Conservation (phyloP, 2,329 filamentous ascomycete genomes). For the Mycogone perniciosa region DNA sequence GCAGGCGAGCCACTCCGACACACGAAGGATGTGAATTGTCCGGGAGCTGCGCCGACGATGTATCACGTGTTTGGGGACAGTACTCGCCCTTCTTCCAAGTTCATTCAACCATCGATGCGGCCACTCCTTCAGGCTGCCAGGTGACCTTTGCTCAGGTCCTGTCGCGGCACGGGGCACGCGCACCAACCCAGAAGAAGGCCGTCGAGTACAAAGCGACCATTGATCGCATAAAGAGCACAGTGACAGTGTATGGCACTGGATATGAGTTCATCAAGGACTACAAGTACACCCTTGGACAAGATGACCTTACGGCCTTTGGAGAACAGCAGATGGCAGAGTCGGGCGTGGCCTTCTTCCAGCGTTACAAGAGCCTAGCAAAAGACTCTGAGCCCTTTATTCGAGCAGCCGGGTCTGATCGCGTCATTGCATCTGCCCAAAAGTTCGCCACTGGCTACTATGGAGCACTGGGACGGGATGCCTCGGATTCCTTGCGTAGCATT, state of each 20-base stretch:
- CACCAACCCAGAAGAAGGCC: conserved; percentile 67
- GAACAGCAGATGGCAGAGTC: conserved; percentile 65
- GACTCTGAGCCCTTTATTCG: conserved; percentile 62
- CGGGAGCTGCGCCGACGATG: conserved; percentile 46
- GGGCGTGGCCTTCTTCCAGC: conserved; percentile 66
- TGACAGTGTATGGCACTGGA: conserved; percentile 51
- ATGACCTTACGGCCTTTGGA: conserved; percentile 63
- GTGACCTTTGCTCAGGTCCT: conserved; percentile 76
- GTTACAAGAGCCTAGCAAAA: conserved; percentile 59
- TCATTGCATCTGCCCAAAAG: conserved; percentile 66
- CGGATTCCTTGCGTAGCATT: conserved; percentile 48
- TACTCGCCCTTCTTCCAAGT: conserved; percentile 82
- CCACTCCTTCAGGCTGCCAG: conserved; percentile 60
- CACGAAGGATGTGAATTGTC: conserved; percentile 19
- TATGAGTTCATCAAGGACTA: conserved; percentile 69
- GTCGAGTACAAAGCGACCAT: conserved; percentile 57
- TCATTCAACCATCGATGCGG: conserved; percentile 55
- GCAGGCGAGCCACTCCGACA: background rate
- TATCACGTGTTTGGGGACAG: conserved; percentile 73
- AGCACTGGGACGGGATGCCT: conserved; percentile 29
- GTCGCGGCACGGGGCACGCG: conserved; percentile 77
- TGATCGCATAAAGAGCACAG: conserved; percentile 53
- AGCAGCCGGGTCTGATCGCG: conserved; percentile 62
- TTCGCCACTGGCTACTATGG: conserved; percentile 69
- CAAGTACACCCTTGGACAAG: conserved; percentile 62